Evolutionary conservation across 2,329 filamentous ascomycete genomes (phyloP).

Genomic region (Akanthomyces muscarius): DNA sequence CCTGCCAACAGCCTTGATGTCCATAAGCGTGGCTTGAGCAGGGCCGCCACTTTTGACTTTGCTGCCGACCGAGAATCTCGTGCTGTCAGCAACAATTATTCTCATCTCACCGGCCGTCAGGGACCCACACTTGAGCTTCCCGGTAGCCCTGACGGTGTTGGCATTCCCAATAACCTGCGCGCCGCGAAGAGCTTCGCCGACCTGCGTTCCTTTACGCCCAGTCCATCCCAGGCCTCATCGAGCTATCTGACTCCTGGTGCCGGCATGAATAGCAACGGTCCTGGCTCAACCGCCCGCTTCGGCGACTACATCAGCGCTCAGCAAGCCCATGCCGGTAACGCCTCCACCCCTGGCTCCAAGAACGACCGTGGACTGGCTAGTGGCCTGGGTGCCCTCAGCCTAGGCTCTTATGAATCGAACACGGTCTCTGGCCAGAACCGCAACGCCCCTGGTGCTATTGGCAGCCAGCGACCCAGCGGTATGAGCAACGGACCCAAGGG

Average conservation of each 20-base stretch:
- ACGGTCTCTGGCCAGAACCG: slow-evolving; percentile 34
- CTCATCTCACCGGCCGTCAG: slow-evolving; percentile 70
- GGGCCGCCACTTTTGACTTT: slow-evolving; percentile 97
- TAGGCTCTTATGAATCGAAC: slow-evolving; percentile 48
- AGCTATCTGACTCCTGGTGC: slow-evolving; percentile 58
- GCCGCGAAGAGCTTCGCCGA: slow-evolving; percentile 97
- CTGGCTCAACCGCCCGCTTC: slow-evolving; percentile 37
- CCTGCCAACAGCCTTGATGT: slow-evolving; percentile 68
- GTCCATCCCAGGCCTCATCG: slow-evolving; percentile 77
- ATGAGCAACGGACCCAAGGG: slow-evolving; percentile 38
- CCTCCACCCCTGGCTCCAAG: slow-evolving; percentile 37
- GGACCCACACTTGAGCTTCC: slow-evolving; percentile 82
- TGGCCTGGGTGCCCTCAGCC: slow-evolving; percentile 47
- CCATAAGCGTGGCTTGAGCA: slow-evolving; percentile 78
- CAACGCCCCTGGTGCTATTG: slow-evolving; percentile 58
- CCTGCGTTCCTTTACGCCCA: slow-evolving; percentile 89
- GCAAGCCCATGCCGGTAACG: slow-evolving; percentile 31
- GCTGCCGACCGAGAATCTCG: slow-evolving; percentile 71
- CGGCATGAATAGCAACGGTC: slow-evolving; percentile 53
- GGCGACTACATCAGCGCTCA: slow-evolving; percentile 43
- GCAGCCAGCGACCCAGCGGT: slow-evolving; percentile 58
- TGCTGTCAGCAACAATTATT: slow-evolving; percentile 62
- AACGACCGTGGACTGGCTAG: slow-evolving; percentile 41
- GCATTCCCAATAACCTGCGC: slow-evolving; percentile 74
- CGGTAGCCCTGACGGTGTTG: slow-evolving; percentile 64